Evolutionary conservation across 106 monocot genomes (phyloP), one percentile per base, ranked within the genome.

Genomic region (Posidonia australis): DNA sequence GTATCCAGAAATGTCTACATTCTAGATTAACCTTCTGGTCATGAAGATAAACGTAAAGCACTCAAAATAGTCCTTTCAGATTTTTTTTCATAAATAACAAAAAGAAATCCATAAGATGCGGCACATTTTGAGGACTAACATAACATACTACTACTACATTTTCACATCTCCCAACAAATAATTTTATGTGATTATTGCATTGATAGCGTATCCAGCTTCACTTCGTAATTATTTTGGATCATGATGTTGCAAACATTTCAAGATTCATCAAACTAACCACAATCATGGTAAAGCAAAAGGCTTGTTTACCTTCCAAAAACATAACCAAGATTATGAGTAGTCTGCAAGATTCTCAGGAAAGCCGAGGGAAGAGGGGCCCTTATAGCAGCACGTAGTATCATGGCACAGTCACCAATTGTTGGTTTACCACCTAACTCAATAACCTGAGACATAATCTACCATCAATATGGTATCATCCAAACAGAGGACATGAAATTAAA

Each of bases 341-440:
- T 73, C 62, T 79, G 80, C 74, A 96, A 81, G 58, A 96, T 96
- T 78, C 68, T 80, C 60, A 90, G 75, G 67, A 90, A 87, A 55
- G 90, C 74, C 20, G 90, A 84, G 5, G 94, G 86, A 27, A 90
- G 66, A 41, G 94, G 94, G 51, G 86, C 90, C 82, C 80, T 86
- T 72, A 96, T 80, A 61, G 94, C 90, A 79, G 90, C 76, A 54
- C 87, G 94, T 48, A 90, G 31, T 71, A 96, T 73, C 79, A 90
- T 87, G 32, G 94, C 90, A 80, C 90, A 96, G 18, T 96, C 90
- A 18, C 87, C 94, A 74, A 96, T 96, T 5, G 94, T 96, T 58
- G 94, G 90, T 20, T 68, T 90, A 49, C 94, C 90, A 66, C 86
- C 87, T 44, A 96, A 74, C 63, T 87, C 80, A 55, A 96, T 82